phyloP scores from a whole-genome alignment of 2,329 filamentous ascomycete genomes.

The Didymella arachidicola region DNA sequence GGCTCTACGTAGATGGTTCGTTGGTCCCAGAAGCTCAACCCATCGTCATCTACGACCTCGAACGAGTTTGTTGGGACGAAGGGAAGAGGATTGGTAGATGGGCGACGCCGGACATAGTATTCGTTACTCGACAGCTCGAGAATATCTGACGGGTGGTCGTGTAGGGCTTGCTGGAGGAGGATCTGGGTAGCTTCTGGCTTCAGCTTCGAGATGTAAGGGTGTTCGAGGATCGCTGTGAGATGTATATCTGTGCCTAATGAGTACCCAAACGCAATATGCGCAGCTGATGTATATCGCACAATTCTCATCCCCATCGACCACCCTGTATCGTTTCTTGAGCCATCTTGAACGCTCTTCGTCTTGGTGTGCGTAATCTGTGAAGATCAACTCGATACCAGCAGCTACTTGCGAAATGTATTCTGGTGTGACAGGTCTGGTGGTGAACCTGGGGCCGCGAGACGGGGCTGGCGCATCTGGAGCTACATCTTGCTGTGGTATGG shows the following conservation, averaged over 20 bases:
- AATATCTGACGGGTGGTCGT: slow-evolving; percentile 23
- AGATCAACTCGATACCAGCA: slow-evolving; percentile 45
- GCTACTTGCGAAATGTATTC: slow-evolving; percentile 44
- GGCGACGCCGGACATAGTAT: slow-evolving; percentile 43
- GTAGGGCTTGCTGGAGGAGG: slow-evolving; percentile 40
- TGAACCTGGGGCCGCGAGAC: slow-evolving; percentile 32
- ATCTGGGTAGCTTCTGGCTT: slow-evolving; percentile 44
- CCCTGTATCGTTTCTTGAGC: slow-evolving; percentile 38
- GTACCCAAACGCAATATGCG: not conserved
- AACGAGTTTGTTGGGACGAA: slow-evolving; percentile 42
- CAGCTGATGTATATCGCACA: slow-evolving; percentile 27
- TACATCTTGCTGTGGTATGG: slow-evolving; percentile 22
- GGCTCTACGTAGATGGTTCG: slow-evolving; percentile 50
- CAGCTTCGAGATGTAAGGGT: slow-evolving; percentile 40
- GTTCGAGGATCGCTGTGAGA: slow-evolving; percentile 42
- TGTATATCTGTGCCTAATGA: slow-evolving; percentile 38
- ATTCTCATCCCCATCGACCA: slow-evolving; percentile 33
- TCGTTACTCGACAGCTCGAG: slow-evolving; percentile 39
- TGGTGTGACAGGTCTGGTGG: slow-evolving; percentile 27
- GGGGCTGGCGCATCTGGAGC: slow-evolving; percentile 12
- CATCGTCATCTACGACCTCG: slow-evolving; percentile 37
- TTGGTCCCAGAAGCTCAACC: slow-evolving; percentile 47
- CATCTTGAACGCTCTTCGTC: slow-evolving; percentile 35
- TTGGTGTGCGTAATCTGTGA: slow-evolving; percentile 49
- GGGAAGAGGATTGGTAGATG: slow-evolving; percentile 40